phyloP scores from a whole-genome alignment of 2,329 filamentous ascomycete genomes.

The Fonsecaea monophora region DNA sequence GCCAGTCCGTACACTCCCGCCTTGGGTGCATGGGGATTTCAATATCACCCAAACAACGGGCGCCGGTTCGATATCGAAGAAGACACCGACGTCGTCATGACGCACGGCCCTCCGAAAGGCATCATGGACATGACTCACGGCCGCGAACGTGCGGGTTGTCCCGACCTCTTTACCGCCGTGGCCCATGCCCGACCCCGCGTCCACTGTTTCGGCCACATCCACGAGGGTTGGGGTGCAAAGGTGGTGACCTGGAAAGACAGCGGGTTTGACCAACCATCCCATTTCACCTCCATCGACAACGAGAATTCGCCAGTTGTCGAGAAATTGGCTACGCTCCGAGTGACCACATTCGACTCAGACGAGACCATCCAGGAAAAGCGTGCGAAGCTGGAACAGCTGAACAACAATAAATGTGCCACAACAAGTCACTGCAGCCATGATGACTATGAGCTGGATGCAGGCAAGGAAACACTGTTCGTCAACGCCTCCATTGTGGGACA shows the following conservation, averaged over 20 bases:
- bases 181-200: constrained; percentile 45
- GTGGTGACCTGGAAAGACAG: constrained; percentile 59
- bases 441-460: constrained; percentile 44
- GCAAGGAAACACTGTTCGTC: constrained; percentile 64
- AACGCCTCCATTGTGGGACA: constrained; percentile 64
- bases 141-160: constrained; percentile 45
- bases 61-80: constrained; percentile 49
- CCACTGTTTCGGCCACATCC: constrained; percentile 50
- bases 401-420: constrained; percentile 43
- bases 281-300: constrained; percentile 58
- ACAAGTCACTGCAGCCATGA: constrained; percentile 53
- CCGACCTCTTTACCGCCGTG: constrained; percentile 44
- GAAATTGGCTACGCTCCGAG: constrained; percentile 30
- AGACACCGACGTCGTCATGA: constrained; percentile 58
- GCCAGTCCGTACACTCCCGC: constrained; percentile 62
- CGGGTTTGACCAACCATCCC: constrained; percentile 46
- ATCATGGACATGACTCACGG: constrained; percentile 55
- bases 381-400: background rate
- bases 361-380: constrained; percentile 1
- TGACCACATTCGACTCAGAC: background rate
- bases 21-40: constrained; percentile 57
- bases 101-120: constrained; percentile 62
- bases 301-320: constrained; percentile 48
- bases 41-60: constrained; percentile 50
- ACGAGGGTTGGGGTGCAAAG: constrained; percentile 63